These are phyloP conservation scores for Craspedostauros australis DNA, from an alignment of 108 stramenopile species.

Conservation along the genomic window DNA sequence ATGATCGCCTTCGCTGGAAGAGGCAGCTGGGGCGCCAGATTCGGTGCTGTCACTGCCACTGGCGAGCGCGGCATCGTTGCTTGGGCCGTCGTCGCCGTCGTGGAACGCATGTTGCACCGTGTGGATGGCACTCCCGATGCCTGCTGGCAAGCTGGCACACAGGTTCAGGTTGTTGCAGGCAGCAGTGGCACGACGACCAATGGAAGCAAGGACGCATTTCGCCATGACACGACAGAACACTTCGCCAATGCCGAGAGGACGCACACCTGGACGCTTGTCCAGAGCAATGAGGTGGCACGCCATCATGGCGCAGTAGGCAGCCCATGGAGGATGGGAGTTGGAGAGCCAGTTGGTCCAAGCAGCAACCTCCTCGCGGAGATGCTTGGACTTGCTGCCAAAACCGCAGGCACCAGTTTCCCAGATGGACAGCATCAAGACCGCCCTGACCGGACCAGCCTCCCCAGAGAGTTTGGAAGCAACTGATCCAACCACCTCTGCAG, in stretches of 20 bases:
- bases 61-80: too few species aligned
- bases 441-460: constrained; percentile 5
- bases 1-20: too few species aligned
- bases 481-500: constrained; percentile 7
- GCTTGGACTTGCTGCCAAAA: too few species aligned
- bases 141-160: constrained; percentile 24
- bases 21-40: too few species aligned
- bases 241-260: constrained; percentile 30
- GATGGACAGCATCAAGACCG: constrained; percentile 7
- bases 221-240: constrained; percentile 14
- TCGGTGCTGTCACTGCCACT: too few species aligned
- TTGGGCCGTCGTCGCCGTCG: too few species aligned
- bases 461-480: constrained; percentile 19
- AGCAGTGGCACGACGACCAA: constrained; percentile 11
- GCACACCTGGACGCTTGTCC: constrained; percentile 32
- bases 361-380: too few species aligned
- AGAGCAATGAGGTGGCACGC: constrained; percentile 19
- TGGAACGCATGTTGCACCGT: too few species aligned
- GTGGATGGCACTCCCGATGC: constrained; percentile 32
- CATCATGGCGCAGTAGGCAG: constrained; percentile 21
- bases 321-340: constrained; percentile 22
- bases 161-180: constrained; percentile 23
- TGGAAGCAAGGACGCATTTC: constrained; percentile 5
- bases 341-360: too few species aligned
- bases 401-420: constrained; percentile 18